Evolutionary conservation across 371 early-diverging fungal species (phyloP).

Genomic region (Nematocida homosporus): DNA sequence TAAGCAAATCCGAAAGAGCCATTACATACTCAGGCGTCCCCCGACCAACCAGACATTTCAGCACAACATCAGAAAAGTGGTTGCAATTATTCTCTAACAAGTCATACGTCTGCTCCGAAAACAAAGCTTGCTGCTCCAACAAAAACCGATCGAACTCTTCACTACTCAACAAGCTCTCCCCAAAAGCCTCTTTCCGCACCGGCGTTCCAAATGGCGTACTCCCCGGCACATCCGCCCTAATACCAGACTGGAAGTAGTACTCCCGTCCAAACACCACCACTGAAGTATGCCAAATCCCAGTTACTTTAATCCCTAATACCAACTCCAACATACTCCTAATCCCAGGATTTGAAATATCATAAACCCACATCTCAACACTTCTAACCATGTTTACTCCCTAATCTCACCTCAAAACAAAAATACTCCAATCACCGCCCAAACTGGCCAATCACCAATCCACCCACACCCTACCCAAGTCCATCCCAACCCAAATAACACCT

Average conservation of each 20-base stretch:
- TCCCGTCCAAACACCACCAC: constrained; percentile 80
- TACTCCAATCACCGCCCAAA: no score
- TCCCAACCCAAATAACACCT: no score
- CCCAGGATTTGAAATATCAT: constrained; percentile 38
- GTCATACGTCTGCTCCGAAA: constrained; percentile 59
- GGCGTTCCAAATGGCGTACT: constrained; percentile 55
- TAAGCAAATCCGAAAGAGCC: constrained; percentile 57
- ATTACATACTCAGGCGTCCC: constrained; percentile 64
- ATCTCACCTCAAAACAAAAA: no score
- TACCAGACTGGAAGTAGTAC: constrained; percentile 76
- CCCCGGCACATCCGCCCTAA: constrained; percentile 49
- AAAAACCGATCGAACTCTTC: constrained; percentile 59
- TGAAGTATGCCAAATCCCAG: constrained; percentile 74
- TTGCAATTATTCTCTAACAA: constrained; percentile 67
- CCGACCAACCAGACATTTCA: constrained; percentile 57
- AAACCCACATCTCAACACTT: constrained; percentile 48
- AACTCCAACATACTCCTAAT: background rate
- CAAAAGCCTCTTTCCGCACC: constrained; percentile 52
- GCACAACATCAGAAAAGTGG: constrained; percentile 62
- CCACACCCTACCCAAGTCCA: no score
- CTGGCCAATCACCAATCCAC: no score
- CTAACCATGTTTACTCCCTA: constrained; percentile 1
- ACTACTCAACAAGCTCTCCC: constrained; percentile 52
- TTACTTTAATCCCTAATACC: constrained; percentile 55
- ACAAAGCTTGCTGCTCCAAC: constrained; percentile 34